Conservation (phyloP, 306 rosid species). For the Echinosophora koreensis region DNA sequence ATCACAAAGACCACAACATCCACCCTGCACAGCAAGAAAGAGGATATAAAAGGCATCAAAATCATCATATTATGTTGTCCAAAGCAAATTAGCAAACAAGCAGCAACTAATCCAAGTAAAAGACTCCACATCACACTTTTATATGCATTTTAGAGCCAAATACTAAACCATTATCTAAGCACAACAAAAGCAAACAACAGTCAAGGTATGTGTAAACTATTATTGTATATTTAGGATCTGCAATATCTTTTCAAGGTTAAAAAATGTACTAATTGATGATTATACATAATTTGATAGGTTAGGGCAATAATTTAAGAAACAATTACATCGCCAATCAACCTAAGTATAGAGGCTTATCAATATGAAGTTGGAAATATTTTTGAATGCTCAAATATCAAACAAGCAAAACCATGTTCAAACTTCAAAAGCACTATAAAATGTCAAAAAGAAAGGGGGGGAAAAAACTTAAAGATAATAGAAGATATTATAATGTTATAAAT, state of each 20-base stretch:
- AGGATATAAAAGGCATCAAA: conserved; percentile 26
- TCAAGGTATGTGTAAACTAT: conserved; percentile 9
- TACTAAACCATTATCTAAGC: background rate
- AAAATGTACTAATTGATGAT: background rate
- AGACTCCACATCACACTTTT: background rate
- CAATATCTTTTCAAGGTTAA: conserved; percentile 21
- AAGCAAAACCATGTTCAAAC: too few species aligned
- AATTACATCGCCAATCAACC: conserved; percentile 19
- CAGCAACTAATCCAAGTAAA: conserved; percentile 15
- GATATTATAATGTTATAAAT: too few species aligned
- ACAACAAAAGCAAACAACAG: background rate
- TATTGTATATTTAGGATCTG: background rate
- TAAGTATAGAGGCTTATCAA: conserved; percentile 20
- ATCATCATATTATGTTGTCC: conserved; percentile 28
- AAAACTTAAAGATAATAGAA: too few species aligned
- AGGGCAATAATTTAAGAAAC: background rate
- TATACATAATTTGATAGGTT: background rate
- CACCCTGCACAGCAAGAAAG: conserved; percentile 67
- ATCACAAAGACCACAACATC: conserved; percentile 79
- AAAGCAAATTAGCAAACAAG: conserved; percentile 19
- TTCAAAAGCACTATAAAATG: too few species aligned
- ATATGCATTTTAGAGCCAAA: background rate
- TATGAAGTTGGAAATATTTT: conserved; percentile 5
- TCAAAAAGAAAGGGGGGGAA: too few species aligned
- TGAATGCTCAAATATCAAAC: background rate